phyloP scores from a whole-genome alignment of 441 rosid species.

The Manihot esculenta region DNA sequence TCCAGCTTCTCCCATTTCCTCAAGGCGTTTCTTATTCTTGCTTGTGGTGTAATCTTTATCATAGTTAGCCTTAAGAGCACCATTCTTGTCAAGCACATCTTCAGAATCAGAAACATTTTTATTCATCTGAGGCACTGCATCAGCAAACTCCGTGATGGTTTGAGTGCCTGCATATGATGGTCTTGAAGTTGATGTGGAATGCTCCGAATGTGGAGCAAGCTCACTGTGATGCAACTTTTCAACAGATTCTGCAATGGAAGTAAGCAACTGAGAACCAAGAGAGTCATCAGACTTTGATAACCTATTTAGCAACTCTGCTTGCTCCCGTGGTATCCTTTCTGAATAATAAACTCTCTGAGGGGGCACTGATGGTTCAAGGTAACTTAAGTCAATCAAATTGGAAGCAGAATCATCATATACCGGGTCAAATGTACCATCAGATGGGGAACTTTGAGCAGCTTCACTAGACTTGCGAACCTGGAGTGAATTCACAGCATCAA shows the following conservation, averaged over 20 bases:
- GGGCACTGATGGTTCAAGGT: constrained; percentile 43
- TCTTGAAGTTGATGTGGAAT: constrained; percentile 27
- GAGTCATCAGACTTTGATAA: constrained; percentile 81
- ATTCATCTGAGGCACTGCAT: constrained; percentile 36
- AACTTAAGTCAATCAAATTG: constrained; percentile 52
- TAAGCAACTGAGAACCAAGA: constrained; percentile 73
- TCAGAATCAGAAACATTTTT: constrained; percentile 38
- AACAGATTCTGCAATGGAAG: constrained; percentile 40
- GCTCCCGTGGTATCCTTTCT: constrained; percentile 75
- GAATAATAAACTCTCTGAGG: constrained; percentile 65
- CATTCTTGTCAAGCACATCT: constrained; percentile 36
- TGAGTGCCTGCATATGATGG: constrained; percentile 30
- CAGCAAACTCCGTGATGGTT: constrained; percentile 42
- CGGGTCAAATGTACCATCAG: constrained; percentile 36
- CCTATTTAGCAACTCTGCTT: constrained; percentile 58
- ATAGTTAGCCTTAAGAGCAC: constrained; percentile 24
- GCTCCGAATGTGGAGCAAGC: constrained; percentile 26
- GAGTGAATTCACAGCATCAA: constrained; percentile 43
- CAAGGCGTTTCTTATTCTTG: constrained; percentile 23
- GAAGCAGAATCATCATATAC: constrained; percentile 41
- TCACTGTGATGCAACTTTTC: constrained; percentile 41
- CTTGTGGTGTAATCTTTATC: constrained; percentile 18
- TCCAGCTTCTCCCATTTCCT: constrained; percentile 32
- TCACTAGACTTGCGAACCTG: constrained; percentile 40
- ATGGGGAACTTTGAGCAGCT: constrained; percentile 44